These are phyloP conservation scores for Trametes sp. DNA, from an alignment of 1,284 basidiomycete genomes.

Conservation along the genomic window DNA sequence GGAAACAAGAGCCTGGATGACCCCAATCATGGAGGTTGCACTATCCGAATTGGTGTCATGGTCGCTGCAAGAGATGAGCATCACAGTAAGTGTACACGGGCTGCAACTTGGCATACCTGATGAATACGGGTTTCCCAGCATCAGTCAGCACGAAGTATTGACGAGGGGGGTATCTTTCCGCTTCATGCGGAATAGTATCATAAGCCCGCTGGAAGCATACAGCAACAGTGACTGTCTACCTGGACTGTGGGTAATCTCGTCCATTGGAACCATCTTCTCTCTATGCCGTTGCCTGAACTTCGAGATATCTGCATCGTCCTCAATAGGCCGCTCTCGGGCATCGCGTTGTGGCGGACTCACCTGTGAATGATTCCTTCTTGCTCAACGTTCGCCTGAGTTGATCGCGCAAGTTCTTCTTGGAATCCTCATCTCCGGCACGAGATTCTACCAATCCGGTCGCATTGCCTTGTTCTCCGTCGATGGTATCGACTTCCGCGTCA, in stretches of 20 bases:
- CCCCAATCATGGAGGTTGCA: conserved; percentile 84
- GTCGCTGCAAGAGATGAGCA: conserved; percentile 16
- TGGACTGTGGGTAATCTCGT: conserved; percentile 38
- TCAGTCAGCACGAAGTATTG: conserved; percentile 94
- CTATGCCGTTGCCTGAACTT: conserved; percentile 31
- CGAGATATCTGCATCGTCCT: conserved; percentile 23
- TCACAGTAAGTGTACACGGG: neutral
- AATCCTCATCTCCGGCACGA: conserved; percentile 56
- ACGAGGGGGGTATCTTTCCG: conserved; percentile 63
- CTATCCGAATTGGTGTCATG: conserved; percentile 64
- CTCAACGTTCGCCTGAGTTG: conserved; percentile 72
- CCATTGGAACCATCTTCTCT: conserved; percentile 36
- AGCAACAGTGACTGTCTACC: conserved; percentile 29
- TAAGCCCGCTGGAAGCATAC: neutral
- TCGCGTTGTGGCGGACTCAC: neutral
- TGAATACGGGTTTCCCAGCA: conserved; percentile 93
- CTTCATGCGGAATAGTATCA: conserved; percentile 26
- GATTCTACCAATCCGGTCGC: conserved; percentile 52
- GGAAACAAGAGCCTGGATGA: conserved; percentile 95
- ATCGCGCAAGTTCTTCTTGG: conserved; percentile 71
- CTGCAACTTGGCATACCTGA: conserved; percentile 59
- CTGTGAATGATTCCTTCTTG: conserved; percentile 48
- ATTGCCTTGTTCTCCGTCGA: conserved; percentile 57
- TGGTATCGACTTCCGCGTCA: conserved; percentile 61
- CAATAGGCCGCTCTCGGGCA: neutral